Evolutionary conservation across 2,329 filamentous ascomycete genomes (phyloP), one percentile per base, ranked within the genome.

Genomic region (Dothideomycetes sp.): DNA sequence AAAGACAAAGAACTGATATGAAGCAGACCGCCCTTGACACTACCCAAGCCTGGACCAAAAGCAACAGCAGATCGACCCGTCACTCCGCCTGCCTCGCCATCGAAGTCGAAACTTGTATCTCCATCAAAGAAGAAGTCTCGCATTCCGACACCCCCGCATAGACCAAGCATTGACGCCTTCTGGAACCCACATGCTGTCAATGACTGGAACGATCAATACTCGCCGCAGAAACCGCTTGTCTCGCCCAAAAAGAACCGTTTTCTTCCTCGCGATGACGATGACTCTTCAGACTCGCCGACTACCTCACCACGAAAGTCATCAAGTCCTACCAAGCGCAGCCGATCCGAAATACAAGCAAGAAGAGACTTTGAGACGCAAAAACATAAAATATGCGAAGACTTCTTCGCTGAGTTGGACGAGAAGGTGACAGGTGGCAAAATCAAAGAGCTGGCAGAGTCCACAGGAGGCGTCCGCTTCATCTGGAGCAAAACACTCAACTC

Each of bases 401-500:
- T 89, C 53, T 64, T 91, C 2, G 38, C 47, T 0, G 79, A 85
- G 47, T 73, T 91, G n/a, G 84, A 91, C 56, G 50, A 55, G 0
- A 66, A 62, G 30, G 74, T 89, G 48, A 79, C 80, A 0, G 50
- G 66, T 2, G 77, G 79, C 7, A 63, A 69, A 44, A 72, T 91
- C 5, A 56, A 64, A 1, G 51, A 66, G 17, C 65, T 87, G 15
- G 68, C 81, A 0, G 64, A 67, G 2, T 60, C 67, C 0, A 83
- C 81, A 0, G 83, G 84, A 14, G 84, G 84, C 1, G 70, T 89
- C 34, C 72, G 73, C 41, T 68, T 89, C 29, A 60, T 75, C 32
- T 91, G 84, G 84, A 79, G 72, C 44, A 84, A 81, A 49, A 84
- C 75, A n/a, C 73, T 91, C 37, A 83, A 81, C 54, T 82, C 81